Percentiles rank a stretch among this genome's conserved stretches.
Conservation (phyloP, 345 rosid genomes). For the Durio zibethinus region DNA sequence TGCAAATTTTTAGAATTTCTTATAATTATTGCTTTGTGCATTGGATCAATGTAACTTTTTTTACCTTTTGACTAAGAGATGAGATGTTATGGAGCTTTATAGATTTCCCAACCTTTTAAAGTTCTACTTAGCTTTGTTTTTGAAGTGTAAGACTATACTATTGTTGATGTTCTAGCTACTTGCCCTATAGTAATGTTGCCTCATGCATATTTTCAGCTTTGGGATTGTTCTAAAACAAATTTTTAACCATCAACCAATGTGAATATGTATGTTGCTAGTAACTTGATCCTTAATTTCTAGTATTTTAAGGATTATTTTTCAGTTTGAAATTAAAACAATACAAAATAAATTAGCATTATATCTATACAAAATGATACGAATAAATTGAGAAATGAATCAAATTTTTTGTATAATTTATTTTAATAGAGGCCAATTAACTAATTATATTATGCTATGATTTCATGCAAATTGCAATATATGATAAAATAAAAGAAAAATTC, state of each 20-base stretch:
- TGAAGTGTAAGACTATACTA: neutral
- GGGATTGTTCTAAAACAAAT: neutral
- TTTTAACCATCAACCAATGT: neutral
- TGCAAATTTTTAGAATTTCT: neutral
- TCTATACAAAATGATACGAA: neutral
- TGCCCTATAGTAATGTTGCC: neutral
- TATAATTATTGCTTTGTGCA: neutral
- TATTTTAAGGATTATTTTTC: neutral
- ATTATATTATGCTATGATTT: neutral
- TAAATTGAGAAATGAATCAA: neutral
- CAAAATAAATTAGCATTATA: too few species aligned
- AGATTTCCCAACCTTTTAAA: neutral
- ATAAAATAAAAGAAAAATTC: neutral
- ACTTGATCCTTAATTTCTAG: neutral
- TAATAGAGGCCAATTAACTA: neutral
- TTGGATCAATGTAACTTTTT: slow-evolving; percentile 9
- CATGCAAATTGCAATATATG: neutral
- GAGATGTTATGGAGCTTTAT: slow-evolving; percentile 1
- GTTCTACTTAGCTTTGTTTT: neutral
- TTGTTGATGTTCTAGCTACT: neutral
- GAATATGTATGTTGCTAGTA: neutral
- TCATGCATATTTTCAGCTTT: too few species aligned
- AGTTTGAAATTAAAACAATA: neutral
- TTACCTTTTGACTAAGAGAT: slow-evolving; percentile 8
- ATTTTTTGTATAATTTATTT: neutral